phyloP scores from a whole-genome alignment of 305 asterid genomes.

The Solanum chacoense region DNA sequence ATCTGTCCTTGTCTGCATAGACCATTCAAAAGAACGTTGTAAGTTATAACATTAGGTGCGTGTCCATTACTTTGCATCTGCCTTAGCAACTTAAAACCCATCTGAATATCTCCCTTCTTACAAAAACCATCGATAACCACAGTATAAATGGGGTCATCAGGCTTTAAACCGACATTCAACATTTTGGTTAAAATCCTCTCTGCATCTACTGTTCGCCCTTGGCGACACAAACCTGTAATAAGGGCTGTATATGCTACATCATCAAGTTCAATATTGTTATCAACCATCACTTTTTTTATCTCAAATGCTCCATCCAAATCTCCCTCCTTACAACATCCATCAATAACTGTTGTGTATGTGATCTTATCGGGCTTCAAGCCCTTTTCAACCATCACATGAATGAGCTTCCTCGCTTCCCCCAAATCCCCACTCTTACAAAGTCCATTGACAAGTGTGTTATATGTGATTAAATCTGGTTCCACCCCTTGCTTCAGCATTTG shows the following conservation, averaged over 20 bases:
- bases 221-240: constrained; percentile 58
- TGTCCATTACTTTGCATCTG: constrained; percentile 55
- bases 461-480: constrained; percentile 63
- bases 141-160: constrained; percentile 29
- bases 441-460: constrained; percentile 65
- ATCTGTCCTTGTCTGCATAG: constrained; percentile 72
- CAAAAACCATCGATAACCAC: constrained; percentile 22
- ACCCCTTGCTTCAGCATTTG: constrained; percentile 47
- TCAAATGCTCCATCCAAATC: constrained; percentile 51
- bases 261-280: constrained; percentile 48
- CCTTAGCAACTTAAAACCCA: constrained; percentile 39
- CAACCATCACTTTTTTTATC: constrained; percentile 34
- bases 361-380: constrained; percentile 78
- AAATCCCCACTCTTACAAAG: constrained; percentile 64
- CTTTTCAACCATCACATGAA: constrained; percentile 44
- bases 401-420: constrained; percentile 35
- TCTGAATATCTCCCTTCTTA: constrained; percentile 56
- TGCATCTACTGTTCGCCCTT: constrained; percentile 40
- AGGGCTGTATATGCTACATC: constrained; percentile 60
- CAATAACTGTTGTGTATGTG: constrained; percentile 67
- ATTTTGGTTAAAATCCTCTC: constrained; percentile 53
- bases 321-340: constrained; percentile 63
- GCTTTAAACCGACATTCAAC: constrained; percentile 38
- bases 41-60: constrained; percentile 37
- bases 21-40: constrained; percentile 66